phyloP scores from a whole-genome alignment of 495 filamentous ascomycete species.

The Tuber calosporum region DNA sequence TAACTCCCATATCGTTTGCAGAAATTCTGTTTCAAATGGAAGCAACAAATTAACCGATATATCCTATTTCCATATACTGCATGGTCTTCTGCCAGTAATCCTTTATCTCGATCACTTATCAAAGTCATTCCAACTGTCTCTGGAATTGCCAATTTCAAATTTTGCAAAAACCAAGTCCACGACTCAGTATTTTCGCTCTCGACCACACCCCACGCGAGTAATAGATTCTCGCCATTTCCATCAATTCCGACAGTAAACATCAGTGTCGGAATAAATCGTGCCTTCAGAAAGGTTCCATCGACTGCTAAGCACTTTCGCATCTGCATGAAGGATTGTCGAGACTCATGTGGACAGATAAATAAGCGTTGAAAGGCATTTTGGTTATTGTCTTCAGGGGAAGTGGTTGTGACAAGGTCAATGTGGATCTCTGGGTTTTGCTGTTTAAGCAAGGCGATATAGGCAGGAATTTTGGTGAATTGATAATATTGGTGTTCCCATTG shows the following conservation, averaged over 20 bases:
- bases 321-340: constrained; percentile 6
- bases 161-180: constrained; percentile 20
- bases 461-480: constrained; percentile 5
- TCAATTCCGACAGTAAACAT: constrained; percentile 24
- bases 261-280: constrained; percentile 14
- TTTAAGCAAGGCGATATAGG: constrained; percentile 5
- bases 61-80: constrained; percentile 1
- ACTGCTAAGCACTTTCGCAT: constrained; percentile 8
- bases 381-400: background rate
- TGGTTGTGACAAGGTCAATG: background rate
- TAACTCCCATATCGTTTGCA: background rate
- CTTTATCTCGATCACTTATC: constrained; percentile 10
- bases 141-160: constrained; percentile 7
- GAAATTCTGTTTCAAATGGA: constrained; percentile 13
- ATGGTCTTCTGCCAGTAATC: constrained; percentile 10
- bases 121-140: background rate
- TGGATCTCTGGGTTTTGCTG: background rate
- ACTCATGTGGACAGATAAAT: constrained; percentile 14
- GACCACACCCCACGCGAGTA: constrained; percentile 26
- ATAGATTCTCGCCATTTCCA: constrained; percentile 20
- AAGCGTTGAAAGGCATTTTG: constrained; percentile 12
- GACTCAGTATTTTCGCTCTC: constrained; percentile 22
- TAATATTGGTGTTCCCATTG: background rate
- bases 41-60: constrained; percentile 1
- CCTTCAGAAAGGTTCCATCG: constrained; percentile 21